Evolutionary conservation across 1,284 basidiomycete genomes (phyloP), one percentile per base, ranked within the genome.

Genomic region (Stygiomarasmius scandens): DNA sequence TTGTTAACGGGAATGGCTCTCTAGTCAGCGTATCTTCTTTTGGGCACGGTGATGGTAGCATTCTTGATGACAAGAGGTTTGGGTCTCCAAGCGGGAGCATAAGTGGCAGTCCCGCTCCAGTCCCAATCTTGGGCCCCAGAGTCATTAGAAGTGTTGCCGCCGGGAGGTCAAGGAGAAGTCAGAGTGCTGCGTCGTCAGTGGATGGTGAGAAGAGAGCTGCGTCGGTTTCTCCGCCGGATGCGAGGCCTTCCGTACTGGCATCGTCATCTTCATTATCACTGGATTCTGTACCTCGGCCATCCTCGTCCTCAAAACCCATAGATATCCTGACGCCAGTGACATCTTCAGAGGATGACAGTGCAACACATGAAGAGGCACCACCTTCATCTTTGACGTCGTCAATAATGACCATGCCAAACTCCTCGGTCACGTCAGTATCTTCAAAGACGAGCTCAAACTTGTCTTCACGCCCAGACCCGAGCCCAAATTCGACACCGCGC

Each of bases 141-240:
- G 73, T 87, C 47, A 79, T 87, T 58, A 75, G 82, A 63, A 86
- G 78, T 57, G 85, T 86, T 16, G 82, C 74, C 10, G 75, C 83
- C 23, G 75, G 76, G 57, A 70, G 78, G 61, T 70, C 68, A 61
- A 73, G 73, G 61, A 74, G 73, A 58, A 70, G 64, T 56, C 69
- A 68, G 16, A 58, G 66, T 53, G 61, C 68, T 23, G 64, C 66
- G 48, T 59, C 55, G 44, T 55, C 52, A 43, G 44, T 51, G 19
- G 32, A 45, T n/a, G 41, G 55, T n/a, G 24, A 46, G 29, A 5
- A 49, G 22, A 56, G 23, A 34, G 25, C 55, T 8, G 23, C 41
- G 24, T 45, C 55, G 1, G 44, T 43, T 2, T 58, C 55, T 19
- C 51, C 50, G 10, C 1, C 43, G 29, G 29, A 6, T 5, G 10